Evolutionary conservation across 1,139 yeast species (phyloP), one percentile per base, ranked within the genome.

Genomic region (Pichia sp.): DNA sequence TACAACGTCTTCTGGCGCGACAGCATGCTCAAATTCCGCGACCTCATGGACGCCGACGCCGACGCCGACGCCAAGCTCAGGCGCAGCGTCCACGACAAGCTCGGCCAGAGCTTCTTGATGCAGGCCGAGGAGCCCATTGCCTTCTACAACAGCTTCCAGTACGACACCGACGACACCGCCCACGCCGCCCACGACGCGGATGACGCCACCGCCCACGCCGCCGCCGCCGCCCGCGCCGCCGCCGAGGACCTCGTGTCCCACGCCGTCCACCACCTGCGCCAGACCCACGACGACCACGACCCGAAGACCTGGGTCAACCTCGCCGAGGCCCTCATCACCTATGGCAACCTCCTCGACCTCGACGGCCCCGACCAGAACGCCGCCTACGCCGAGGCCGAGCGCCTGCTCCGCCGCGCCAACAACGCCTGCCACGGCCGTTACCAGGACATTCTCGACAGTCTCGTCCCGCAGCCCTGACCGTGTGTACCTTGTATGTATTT

Each of bases 311-410:
- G 93, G 87, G 96, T 84, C 7, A 80, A 80, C 61, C 74, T 87
- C 47, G 97, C 97, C 2, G 98, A 93, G 68, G 92, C 95, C 1
- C 76, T 82, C 66, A 87, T 92, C 41, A 80, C 86, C 13, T 73
- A 88, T 62, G 97, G 92, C 10, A 90, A 90, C 65, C 67, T 90
- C 56, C 75, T 79, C 60, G 87, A 83, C 8, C 72, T 80, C 45
- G 90, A 85, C 42, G 77, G 87, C 53, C 71, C 72, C 41, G 84
- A 84, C 49, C 96, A 89, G 70, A 87, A 84, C 57, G 64, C 74
- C 13, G 71, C 78, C 54, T 90, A 90, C 67, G 67, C 72, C 30
- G 77, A 79, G 55, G 98, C 97, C 0, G 92, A 85, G 65, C 71
- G 72, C 58, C 75, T 79, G 30, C 72, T 87, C 62, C 74, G 69